Conservation (phyloP, 306 rosid genomes). For the Cucumis melo region DNA sequence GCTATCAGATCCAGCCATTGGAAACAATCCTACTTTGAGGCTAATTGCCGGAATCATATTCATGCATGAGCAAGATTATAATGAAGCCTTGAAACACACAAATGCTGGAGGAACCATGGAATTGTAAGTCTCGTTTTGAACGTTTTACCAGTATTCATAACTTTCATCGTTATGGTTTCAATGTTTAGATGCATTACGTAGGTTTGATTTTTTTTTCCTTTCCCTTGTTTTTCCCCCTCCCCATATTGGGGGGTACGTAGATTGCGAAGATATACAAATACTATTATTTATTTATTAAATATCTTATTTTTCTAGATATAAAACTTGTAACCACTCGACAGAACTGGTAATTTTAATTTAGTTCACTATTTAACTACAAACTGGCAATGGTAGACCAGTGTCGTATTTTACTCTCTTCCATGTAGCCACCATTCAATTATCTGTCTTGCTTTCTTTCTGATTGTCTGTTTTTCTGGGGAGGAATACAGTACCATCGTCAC, state of each 20-base stretch:
- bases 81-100: conserved; percentile 84
- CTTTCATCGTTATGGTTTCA: neutral
- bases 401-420: neutral
- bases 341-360: neutral
- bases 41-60: conserved; percentile 74
- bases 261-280: neutral
- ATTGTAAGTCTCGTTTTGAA: conserved; percentile 33
- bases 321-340: neutral
- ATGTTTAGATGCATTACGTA: neutral
- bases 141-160: neutral
- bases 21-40: conserved; percentile 53
- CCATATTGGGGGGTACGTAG: neutral
- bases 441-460: neutral
- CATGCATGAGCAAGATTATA: conserved; percentile 77
- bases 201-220: neutral
- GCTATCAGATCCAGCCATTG: conserved; percentile 79
- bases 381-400: neutral
- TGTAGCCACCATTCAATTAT: neutral
- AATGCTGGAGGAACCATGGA: conserved; percentile 94
- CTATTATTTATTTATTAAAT: neutral
- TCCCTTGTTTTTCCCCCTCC: no score
- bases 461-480: neutral
- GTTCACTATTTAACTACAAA: neutral
- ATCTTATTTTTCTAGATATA: neutral
- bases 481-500: neutral